Evolutionary conservation across 139 green algal genomes (phyloP).

Genomic region (Axilococcus clingmanii): DNA sequence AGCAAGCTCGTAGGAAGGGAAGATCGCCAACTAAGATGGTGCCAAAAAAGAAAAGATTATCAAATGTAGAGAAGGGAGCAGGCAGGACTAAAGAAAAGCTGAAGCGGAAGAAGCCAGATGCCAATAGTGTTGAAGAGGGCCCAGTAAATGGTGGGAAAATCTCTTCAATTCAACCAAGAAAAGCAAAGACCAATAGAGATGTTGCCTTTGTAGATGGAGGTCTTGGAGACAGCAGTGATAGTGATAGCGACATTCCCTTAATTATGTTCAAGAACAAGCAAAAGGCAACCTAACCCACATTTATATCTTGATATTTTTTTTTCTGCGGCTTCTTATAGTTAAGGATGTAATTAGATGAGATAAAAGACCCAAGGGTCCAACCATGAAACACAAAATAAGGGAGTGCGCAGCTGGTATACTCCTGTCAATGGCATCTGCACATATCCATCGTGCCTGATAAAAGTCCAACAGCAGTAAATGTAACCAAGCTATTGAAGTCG

Average conservation of each 20-base stretch:
- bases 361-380: slow-evolving; percentile 70
- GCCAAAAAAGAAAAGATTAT: slow-evolving; percentile 4
- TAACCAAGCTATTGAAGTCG: slow-evolving; percentile 55
- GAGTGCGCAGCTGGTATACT: slow-evolving; percentile 50
- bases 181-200: slow-evolving; percentile 4
- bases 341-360: slow-evolving; percentile 40
- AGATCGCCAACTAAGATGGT: not conserved
- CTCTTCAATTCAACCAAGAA: not conserved
- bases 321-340: no score
- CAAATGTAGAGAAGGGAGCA: slow-evolving; percentile 1
- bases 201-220: slow-evolving; percentile 20
- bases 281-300: no score
- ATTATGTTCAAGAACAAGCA: no score
- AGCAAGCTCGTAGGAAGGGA: slow-evolving; percentile 11
- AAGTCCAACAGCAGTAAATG: slow-evolving; percentile 77
- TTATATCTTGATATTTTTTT: no score
- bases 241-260: slow-evolving; percentile 20
- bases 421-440: slow-evolving; percentile 48
- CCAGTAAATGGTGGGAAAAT: not conserved
- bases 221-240: slow-evolving; percentile 3
- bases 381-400: slow-evolving; percentile 83
- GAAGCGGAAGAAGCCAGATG: not conserved
- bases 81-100: not conserved
- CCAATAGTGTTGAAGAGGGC: slow-evolving; percentile 6
- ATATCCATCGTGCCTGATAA: slow-evolving; percentile 58